A percentile compares a stretch with the other conserved stretches of the same genome.
Conservation (phyloP, 306 rosid genomes). For the Prunus mume region DNA sequence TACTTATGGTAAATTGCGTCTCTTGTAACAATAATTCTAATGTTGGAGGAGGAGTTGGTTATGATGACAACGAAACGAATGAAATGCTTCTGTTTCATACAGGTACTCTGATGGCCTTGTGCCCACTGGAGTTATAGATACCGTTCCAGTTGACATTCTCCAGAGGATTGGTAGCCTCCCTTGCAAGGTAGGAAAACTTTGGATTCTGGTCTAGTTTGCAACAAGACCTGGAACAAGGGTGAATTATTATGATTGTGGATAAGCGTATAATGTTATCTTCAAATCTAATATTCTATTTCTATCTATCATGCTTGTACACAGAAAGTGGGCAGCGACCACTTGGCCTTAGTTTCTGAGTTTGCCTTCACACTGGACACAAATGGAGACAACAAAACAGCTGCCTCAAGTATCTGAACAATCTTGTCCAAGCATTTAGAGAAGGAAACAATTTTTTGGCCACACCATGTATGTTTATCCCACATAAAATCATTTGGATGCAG, state of each 20-base stretch:
- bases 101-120: conserved; percentile 72
- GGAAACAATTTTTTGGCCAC: not conserved
- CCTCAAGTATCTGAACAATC: conserved; percentile 9
- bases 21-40: not conserved
- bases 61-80: not conserved
- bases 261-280: not conserved
- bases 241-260: not conserved
- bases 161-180: conserved; percentile 75
- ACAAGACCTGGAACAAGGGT: too few relatives aligned
- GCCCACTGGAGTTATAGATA: conserved; percentile 76
- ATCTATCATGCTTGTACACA: conserved; percentile 15
- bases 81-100: conserved; percentile 21
- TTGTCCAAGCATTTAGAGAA: conserved; percentile 19
- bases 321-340: conserved; percentile 87
- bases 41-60: conserved; percentile 14
- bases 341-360: conserved; percentile 79
- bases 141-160: conserved; percentile 60
- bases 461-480: not conserved
- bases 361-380: conserved; percentile 42
- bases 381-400: conserved; percentile 17
- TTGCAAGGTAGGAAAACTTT: conserved; percentile 57
- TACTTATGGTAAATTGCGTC: conserved; percentile 69
- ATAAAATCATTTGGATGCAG: not conserved
- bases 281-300: not conserved
- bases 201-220: not conserved